A percentile compares a stretch with the other conserved stretches of the same genome.
These are phyloP conservation scores for Discostella pseudostelligera DNA, from an alignment of 108 stramenopile genomes.

Conservation along the genomic window DNA sequence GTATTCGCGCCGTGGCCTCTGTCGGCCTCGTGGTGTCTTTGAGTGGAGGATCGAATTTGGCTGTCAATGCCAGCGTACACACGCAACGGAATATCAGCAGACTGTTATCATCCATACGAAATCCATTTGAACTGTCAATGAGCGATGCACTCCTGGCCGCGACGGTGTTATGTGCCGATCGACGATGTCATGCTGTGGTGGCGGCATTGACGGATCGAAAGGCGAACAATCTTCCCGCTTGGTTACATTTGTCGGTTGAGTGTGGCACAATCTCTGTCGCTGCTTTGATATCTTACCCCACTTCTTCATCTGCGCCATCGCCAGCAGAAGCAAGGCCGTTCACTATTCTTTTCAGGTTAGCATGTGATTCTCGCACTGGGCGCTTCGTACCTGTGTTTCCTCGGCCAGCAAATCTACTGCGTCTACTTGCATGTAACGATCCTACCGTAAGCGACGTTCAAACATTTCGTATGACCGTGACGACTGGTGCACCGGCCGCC, in stretches of 20 bases:
- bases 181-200: conserved; percentile 72
- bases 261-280: conserved; percentile 73
- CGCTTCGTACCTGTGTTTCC: conserved; percentile 71
- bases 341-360: conserved; percentile 74
- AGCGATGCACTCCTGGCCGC: conserved; percentile 85
- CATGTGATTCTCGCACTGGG: conserved; percentile 81
- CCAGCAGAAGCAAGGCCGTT: conserved; percentile 20
- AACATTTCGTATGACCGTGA: conserved; percentile 51
- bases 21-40: conserved; percentile 75
- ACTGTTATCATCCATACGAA: conserved; percentile 71
- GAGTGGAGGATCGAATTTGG: conserved; percentile 59
- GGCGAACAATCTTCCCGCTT: conserved; percentile 56
- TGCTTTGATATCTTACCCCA: conserved; percentile 59
- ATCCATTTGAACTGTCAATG: conserved; percentile 81
- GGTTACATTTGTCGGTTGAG: conserved; percentile 74
- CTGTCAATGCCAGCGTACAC: conserved; percentile 23
- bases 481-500: conserved; percentile 2
- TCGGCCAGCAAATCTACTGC: conserved; percentile 57
- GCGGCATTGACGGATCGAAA: conserved; percentile 48
- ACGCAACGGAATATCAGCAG: conserved; percentile 56
- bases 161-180: conserved; percentile 76
- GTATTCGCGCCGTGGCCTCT: conserved; percentile 65
- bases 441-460: conserved; percentile 60
- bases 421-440: conserved; percentile 75
- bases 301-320: neutral